Evolutionary conservation across 176 grass and related monocot species (phyloP).

Genomic region (Metroxylon sagu): DNA sequence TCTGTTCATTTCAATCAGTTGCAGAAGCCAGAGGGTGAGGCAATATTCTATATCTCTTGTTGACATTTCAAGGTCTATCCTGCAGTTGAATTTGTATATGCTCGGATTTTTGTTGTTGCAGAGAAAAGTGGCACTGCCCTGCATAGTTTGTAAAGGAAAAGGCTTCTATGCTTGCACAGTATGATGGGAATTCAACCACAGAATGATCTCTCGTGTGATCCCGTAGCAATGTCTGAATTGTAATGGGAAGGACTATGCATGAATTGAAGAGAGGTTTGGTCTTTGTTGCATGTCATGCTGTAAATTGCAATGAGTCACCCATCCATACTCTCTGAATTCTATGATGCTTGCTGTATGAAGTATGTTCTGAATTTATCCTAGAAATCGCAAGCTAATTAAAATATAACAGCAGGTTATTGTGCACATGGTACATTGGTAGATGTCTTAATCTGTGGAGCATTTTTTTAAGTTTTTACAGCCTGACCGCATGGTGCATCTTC

Average conservation of each 20-base stretch:
- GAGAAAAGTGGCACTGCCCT: constrained; percentile 58
- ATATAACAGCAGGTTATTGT: too few relatives aligned
- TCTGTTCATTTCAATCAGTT: constrained; percentile 55
- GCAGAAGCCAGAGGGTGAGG: constrained; percentile 49
- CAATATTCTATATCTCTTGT: neutral
- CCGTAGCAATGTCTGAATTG: constrained; percentile 81
- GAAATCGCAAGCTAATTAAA: too few relatives aligned
- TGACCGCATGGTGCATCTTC: too few relatives aligned
- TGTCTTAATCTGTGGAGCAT: too few relatives aligned
- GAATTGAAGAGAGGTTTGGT: constrained; percentile 7
- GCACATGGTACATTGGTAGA: too few relatives aligned
- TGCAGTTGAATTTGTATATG: neutral
- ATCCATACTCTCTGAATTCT: too few relatives aligned
- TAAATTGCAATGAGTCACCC: too few relatives aligned
- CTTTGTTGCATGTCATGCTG: too few relatives aligned
- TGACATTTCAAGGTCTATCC: neutral
- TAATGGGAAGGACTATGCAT: constrained; percentile 55
- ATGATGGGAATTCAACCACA: constrained; percentile 47
- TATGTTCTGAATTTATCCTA: too few relatives aligned
- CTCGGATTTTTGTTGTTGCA: constrained; percentile 4
- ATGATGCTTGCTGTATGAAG: too few relatives aligned
- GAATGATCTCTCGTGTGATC: constrained; percentile 75
- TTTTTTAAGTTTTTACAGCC: too few relatives aligned
- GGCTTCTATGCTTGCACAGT: constrained; percentile 73
- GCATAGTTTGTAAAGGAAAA: constrained; percentile 57